These are phyloP conservation scores for Metschnikowia bowlesiae DNA, from an alignment of 805 yeast species.

Conservation along the genomic window DNA sequence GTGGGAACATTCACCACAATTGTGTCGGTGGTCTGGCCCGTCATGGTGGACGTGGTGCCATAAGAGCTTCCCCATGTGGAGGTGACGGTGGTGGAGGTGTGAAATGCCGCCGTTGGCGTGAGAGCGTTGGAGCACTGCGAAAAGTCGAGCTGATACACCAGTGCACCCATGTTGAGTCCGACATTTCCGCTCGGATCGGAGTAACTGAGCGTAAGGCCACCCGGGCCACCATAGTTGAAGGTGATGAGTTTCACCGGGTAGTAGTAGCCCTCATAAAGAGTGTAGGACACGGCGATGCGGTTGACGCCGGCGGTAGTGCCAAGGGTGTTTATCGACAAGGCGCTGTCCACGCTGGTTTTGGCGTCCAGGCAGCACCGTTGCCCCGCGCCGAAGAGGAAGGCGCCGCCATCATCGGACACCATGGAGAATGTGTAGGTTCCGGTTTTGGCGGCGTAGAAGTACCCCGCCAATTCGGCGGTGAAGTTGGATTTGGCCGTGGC, in stretches of 20 bases:
- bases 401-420: conserved; percentile 12
- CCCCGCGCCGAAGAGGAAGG: conserved; percentile 11
- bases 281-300: background rate
- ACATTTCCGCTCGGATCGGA: conserved; percentile 4
- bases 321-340: background rate
- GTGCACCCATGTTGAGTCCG: conserved; percentile 5
- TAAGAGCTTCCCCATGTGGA: conserved; percentile 11
- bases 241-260: conserved; percentile 11
- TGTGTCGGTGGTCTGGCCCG: conserved; percentile 16
- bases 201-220: conserved; percentile 3
- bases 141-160: conserved; percentile 3
- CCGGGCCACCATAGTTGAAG: conserved; percentile 9
- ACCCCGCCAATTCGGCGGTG: conserved; percentile 12
- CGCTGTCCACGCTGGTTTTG: background rate
- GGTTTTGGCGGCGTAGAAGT: conserved; percentile 5
- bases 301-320: background rate
- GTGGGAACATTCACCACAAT: conserved; percentile 14
- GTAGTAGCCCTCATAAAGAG: conserved; percentile 5
- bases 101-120: conserved; percentile 1
- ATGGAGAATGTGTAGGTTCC: conserved; percentile 9
- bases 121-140: conserved; percentile 2
- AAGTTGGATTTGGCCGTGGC: conserved; percentile 8
- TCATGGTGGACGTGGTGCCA: conserved; percentile 12
- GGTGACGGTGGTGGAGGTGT: conserved; percentile 7
- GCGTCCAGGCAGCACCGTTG: conserved; percentile 10